Evolutionary conservation across 139 green algal species (phyloP), one percentile per base, ranked within the genome.

Genomic region (Desmodesmus armatus): DNA sequence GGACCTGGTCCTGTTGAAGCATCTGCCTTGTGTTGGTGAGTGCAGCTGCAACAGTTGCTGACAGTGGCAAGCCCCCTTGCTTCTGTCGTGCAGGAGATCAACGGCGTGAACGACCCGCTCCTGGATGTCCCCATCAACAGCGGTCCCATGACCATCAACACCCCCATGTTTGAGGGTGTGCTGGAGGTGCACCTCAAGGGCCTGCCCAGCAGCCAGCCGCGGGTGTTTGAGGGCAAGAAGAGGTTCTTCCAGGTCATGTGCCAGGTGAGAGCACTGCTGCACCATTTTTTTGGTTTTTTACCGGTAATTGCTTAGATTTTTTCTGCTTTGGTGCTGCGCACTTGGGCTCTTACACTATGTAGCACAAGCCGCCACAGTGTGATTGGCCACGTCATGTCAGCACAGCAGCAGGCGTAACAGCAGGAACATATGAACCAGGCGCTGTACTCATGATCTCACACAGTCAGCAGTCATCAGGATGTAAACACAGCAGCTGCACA

Each of bases 101-200:
- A 81, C 51, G 51, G 74, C 35, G 47, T 49, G 21, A 81, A 33
- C 33, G 74, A 81, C 33, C 74, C 74, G 17, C n/a, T 31, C 4
- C 43, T 53, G 15, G 74, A 84, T 11, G 37, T 84, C 62, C 62
- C 62, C 62, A 84, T 84, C 40, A 84, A 84, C 63, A 55, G 23
- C 3, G 67, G 69, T 25, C 13, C 69, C 35, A 60, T 86, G 41
- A 62, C 33, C 11, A 47, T 86, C 49, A 58, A 63, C 66, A 80
- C 51, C 17, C 53, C 53, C 25, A 71, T 78, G 67, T 86, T 86
- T 60, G 49, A 60, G 67, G 80, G 80, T 29, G 40, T 33, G 27
- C 5, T 80, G 49, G 80, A 86, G 53, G 67, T 86, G 23, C 80
- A 86, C 70, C 80, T 86, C 19, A 86, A 86, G 80, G 80, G 80